Conservation (phyloP, 2,329 filamentous ascomycete species). For the Pseudogymnoascus sp. region DNA sequence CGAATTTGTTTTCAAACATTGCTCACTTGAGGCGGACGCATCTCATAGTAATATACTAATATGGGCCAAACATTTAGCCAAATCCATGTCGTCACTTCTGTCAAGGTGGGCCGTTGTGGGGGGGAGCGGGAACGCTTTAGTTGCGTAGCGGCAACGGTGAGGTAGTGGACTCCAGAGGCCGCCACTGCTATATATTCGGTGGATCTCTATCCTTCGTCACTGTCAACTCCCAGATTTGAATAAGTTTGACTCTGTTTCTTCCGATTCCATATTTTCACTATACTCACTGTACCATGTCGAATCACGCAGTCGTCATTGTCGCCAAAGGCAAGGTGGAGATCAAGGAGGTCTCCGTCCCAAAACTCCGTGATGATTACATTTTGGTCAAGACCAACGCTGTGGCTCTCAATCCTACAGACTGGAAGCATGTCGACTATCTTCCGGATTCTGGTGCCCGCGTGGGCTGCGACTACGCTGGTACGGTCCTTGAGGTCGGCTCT, state of each 20-base stretch:
- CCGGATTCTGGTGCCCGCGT: conserved; percentile 20
- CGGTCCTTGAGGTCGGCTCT: conserved; percentile 39
- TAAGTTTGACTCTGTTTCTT: too few relatives aligned
- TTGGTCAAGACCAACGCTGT: conserved; percentile 26
- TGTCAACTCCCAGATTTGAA: not conserved
- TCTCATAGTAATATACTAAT: not conserved
- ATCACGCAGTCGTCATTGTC: conserved; percentile 11
- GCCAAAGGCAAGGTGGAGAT: conserved; percentile 17
- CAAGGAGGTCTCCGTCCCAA: conserved; percentile 22
- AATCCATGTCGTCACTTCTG: not conserved
- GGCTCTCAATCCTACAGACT: conserved; percentile 28
- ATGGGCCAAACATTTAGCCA: not conserved
- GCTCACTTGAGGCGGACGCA: not conserved
- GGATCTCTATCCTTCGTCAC: not conserved
- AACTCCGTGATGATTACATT: conserved; percentile 28
- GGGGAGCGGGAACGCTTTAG: not conserved
- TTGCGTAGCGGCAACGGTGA: not conserved
- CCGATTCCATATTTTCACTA: not conserved
- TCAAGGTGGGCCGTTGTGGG: not conserved
- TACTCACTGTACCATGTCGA: not conserved
- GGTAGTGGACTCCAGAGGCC: not conserved
- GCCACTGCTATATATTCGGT: not conserved
- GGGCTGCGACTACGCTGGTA: conserved; percentile 43
- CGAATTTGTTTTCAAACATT: not conserved
- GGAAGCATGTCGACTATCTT: conserved; percentile 27